Evolutionary conservation across 2,329 filamentous ascomycete species (phyloP).

Genomic region (Penicillium sp.): DNA sequence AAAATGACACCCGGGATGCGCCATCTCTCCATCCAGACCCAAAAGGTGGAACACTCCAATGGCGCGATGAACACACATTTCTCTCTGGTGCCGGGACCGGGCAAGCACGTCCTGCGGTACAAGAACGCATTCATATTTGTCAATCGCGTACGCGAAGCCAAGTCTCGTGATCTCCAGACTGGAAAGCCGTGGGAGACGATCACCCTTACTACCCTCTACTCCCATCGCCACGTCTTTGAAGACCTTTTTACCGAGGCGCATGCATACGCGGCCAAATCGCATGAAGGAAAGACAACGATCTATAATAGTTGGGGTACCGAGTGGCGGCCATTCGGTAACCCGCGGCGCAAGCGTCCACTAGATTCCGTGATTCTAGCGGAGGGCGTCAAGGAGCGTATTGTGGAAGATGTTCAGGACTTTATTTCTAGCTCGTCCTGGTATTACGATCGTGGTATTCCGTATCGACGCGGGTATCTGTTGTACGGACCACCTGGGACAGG

Average conservation of each 20-base stretch:
- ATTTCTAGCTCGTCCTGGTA: slow-evolving; percentile 81
- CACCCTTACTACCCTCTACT: slow-evolving; percentile 86
- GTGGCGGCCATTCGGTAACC: slow-evolving; percentile 81
- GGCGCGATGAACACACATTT: slow-evolving; percentile 77
- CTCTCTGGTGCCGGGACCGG: slow-evolving; percentile 85
- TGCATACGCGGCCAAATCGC: slow-evolving; percentile 71
- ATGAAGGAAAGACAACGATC: slow-evolving; percentile 90
- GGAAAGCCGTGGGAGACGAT: slow-evolving; percentile 94
- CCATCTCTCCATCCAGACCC: slow-evolving; percentile 65
- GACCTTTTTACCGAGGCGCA: slow-evolving; percentile 87
- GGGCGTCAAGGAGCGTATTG: slow-evolving; percentile 78
- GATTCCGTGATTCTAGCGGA: slow-evolving; percentile 83
- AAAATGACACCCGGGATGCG: slow-evolving; percentile 61
- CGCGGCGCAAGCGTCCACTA: slow-evolving; percentile 81
- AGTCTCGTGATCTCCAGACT: slow-evolving; percentile 73
- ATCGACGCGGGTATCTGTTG: slow-evolving; percentile 82
- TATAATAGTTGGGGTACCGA: slow-evolving; percentile 82
- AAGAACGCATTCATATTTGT: slow-evolving; percentile 85
- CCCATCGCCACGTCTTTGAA: slow-evolving; percentile 85
- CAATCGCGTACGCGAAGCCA: slow-evolving; percentile 79
- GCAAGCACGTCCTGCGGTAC: slow-evolving; percentile 83
- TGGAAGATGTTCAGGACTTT: slow-evolving; percentile 81
- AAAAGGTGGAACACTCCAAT: slow-evolving; percentile 61
- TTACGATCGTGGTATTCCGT: slow-evolving; percentile 89
- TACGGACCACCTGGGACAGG: slow-evolving; percentile 89